Base-by-base conservation (phyloP, 441 rosid genomes). In the Lepidium campestre region DNA sequence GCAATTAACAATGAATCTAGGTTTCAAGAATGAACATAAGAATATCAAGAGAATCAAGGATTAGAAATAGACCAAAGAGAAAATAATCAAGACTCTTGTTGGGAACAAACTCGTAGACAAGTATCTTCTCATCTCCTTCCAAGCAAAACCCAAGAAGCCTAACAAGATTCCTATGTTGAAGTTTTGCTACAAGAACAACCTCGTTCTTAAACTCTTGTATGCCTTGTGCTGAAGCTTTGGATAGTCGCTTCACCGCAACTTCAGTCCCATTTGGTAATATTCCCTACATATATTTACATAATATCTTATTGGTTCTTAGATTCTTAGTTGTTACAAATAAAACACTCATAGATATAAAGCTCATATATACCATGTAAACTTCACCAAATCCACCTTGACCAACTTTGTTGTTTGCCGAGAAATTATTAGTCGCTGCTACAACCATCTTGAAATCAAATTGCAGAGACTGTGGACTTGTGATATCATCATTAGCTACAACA, bases 321-420 rank as follows among this genome's bases (percentile, higher is more conserved):
- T 35, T 2, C 12, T 29, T 1, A 29, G 10, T 29, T 29, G 18
- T 27, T 15, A 19, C 5, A 19, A 53, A 27, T 6, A 7, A 49
- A 31, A 4, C n/a, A 50, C 1, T 39, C 23, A 14, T 39, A 39
- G 42, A 37, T 27, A 49, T 9, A 48, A 0, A 47, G 13, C 10
- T 5, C 12, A 29, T 2, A 19, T 50, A 48, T 75, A 78, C 82
- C 75, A 67, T 75, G 65, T 78, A 73, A 48, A 81, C 84, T 35
- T 67, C 72, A 60, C 82, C 84, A 73, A 81, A 81, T 42, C 82
- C 85, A n/a, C 85, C 82, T 64, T 60, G 56, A 5, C 82, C 77
- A 1, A 81, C 57, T 62, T 63, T 76, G 47, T 81, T 81, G 3
- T 32, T 48, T 14, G 2, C 32, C 0, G 73, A 68, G 44, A 81